A percentile compares a stretch with the other conserved stretches of the same genome.
Evolutionary conservation across 495 filamentous ascomycete genomes (phyloP).

Genomic region (Pseudomonodictys pantanalensis): DNA sequence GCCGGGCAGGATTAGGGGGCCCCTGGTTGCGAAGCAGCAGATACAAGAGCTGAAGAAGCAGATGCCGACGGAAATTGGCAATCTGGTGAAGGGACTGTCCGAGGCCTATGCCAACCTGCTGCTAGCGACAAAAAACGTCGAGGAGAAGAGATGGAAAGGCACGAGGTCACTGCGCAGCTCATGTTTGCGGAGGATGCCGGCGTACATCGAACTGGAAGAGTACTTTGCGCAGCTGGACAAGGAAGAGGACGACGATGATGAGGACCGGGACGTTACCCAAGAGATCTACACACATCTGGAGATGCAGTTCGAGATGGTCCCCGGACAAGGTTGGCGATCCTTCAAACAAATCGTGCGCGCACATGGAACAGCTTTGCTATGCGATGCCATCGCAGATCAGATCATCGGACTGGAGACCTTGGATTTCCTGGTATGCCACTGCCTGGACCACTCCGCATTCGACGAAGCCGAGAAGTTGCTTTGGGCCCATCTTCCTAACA

Average conservation of each 20-base stretch:
- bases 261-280: constrained; percentile 23
- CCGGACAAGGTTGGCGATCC: constrained; percentile 23
- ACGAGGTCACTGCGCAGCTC: constrained; percentile 16
- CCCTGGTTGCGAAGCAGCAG: constrained; percentile 10
- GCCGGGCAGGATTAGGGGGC: constrained; percentile 1
- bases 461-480: constrained; percentile 30
- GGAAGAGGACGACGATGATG: constrained; percentile 19
- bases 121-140: constrained; percentile 10
- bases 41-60: constrained; percentile 23
- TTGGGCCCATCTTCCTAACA: constrained; percentile 2
- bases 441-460: constrained; percentile 18
- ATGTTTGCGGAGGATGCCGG: constrained; percentile 28
- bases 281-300: constrained; percentile 31
- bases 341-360: constrained; percentile 26
- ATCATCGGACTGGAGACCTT: constrained; percentile 13
- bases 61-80: constrained; percentile 21
- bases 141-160: constrained; percentile 23
- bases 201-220: constrained; percentile 30
- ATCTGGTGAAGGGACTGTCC: constrained; percentile 22
- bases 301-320: background rate
- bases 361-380: constrained; percentile 25
- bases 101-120: constrained; percentile 30
- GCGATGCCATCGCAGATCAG: constrained; percentile 26
- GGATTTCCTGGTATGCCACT: constrained; percentile 14
- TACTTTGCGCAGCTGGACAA: constrained; percentile 21